Conservation (phyloP, 176 grass and related monocot genomes). For the Luzula sylvatica region DNA sequence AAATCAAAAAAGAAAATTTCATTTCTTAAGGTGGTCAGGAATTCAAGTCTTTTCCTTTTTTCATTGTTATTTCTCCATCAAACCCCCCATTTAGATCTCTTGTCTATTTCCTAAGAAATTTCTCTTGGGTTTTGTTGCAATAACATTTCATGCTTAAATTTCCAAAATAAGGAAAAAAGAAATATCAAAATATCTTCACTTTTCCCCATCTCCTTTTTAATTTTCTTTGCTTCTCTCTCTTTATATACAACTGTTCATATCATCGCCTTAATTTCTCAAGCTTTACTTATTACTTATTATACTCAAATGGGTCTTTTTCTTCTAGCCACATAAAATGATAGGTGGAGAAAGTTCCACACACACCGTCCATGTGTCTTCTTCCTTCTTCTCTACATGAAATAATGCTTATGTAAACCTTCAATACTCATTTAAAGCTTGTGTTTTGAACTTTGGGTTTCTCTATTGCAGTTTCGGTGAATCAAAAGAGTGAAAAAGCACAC, state of each 20-base stretch:
- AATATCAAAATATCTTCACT: neutral
- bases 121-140: conserved; percentile 19
- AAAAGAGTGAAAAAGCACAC: conserved; percentile 16
- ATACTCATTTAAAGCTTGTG: conserved; percentile 10
- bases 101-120: conserved; percentile 25
- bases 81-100: conserved; percentile 32
- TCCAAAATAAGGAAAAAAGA: neutral
- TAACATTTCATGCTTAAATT: conserved; percentile 69
- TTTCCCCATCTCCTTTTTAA: neutral
- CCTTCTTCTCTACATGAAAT: conserved; percentile 60
- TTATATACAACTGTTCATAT: neutral
- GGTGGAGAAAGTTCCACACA: conserved; percentile 16
- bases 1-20: conserved; percentile 3
- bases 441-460: conserved; percentile 27
- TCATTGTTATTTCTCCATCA: conserved; percentile 43
- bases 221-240: conserved; percentile 5
- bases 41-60: conserved; percentile 4
- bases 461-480: conserved; percentile 33
- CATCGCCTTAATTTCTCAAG: conserved; percentile 10
- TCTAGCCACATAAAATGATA: conserved; percentile 82
- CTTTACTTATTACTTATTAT: no score
- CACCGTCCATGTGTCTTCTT: conserved; percentile 11
- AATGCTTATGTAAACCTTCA: conserved; percentile 23
- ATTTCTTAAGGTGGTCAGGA: neutral
- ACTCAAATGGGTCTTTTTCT: conserved; percentile 13